These are phyloP conservation scores for Prototheca cutis DNA, from an alignment of 163 green algal species.

Conservation along the genomic window DNA sequence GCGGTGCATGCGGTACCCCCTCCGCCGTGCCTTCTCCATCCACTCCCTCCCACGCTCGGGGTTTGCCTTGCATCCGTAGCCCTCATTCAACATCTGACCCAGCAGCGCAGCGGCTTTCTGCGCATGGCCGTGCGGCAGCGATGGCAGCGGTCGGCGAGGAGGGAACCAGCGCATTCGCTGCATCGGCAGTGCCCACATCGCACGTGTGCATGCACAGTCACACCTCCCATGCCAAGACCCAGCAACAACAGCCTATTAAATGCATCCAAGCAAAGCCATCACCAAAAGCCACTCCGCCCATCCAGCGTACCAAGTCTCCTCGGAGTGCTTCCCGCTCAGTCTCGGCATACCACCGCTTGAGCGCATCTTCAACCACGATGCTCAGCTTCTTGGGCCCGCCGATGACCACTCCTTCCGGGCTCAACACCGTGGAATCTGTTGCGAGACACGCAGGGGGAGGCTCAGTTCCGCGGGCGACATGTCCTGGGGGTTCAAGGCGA, in stretches of 20 bases:
- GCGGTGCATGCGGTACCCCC: slow-evolving; percentile 69
- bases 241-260: no score
- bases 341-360: slow-evolving; percentile 74
- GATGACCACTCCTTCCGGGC: background rate
- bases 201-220: no score
- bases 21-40: slow-evolving; percentile 49
- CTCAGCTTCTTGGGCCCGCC: slow-evolving; percentile 26
- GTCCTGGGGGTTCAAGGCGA: no score
- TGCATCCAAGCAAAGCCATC: no score
- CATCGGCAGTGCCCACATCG: background rate
- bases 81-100: slow-evolving; percentile 66
- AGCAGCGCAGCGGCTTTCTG: slow-evolving; percentile 69
- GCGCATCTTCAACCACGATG: slow-evolving; percentile 55
- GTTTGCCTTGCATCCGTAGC: slow-evolving; percentile 67
- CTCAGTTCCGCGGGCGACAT: no score
- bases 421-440: background rate
- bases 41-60: slow-evolving; percentile 41
- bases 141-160: background rate
- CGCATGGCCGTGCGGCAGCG: background rate
- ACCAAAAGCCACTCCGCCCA: no score
- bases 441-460: no score
- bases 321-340: slow-evolving; percentile 50
- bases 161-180: background rate
- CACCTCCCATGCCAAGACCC: no score
- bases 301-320: slow-evolving; percentile 59